These are phyloP conservation scores for Tephrocybe rancida DNA, from an alignment of 768 basidiomycete species.

Conservation along the genomic window DNA sequence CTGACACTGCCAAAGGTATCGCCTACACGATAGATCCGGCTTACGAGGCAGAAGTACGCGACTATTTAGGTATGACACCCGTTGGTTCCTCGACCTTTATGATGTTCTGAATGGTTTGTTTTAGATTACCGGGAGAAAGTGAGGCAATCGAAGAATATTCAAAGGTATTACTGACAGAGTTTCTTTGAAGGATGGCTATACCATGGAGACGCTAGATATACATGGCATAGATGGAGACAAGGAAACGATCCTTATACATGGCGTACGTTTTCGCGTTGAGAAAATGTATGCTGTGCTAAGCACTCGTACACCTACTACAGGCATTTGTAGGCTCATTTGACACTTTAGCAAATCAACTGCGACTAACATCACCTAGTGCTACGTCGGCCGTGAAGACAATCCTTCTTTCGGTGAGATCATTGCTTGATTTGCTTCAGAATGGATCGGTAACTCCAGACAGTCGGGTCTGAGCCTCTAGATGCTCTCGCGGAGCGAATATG, in stretches of 20 bases:
- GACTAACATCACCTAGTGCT: conserved; percentile 52
- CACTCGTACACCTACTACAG: conserved; percentile 30
- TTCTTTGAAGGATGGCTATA: conserved; percentile 84
- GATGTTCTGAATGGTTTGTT: not conserved
- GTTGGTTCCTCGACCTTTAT: not conserved
- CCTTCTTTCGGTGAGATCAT: conserved; percentile 77
- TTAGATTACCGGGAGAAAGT: conserved; percentile 88
- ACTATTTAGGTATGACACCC: conserved; percentile 71
- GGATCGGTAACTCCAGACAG: conserved; percentile 37
- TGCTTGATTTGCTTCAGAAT: not conserved
- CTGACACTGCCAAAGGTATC: conserved; percentile 49
- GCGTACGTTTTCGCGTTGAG: conserved; percentile 36
- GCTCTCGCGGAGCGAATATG: conserved; percentile 70
- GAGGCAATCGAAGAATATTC: not conserved
- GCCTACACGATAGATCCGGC: conserved; percentile 86
- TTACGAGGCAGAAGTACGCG: conserved; percentile 74
- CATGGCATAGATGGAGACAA: conserved; percentile 56
- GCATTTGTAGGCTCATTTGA: conserved; percentile 45
- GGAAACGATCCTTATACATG: conserved; percentile 57
- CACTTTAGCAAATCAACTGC: not conserved
- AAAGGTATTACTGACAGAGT: not conserved
- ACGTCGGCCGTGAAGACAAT: conserved; percentile 86
- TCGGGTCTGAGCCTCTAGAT: conserved; percentile 82
- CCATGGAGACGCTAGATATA: conserved; percentile 76
- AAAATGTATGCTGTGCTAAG: not conserved